Evolutionary conservation across 2,329 filamentous ascomycete genomes (phyloP).

Genomic region (Penicillium digitatum): DNA sequence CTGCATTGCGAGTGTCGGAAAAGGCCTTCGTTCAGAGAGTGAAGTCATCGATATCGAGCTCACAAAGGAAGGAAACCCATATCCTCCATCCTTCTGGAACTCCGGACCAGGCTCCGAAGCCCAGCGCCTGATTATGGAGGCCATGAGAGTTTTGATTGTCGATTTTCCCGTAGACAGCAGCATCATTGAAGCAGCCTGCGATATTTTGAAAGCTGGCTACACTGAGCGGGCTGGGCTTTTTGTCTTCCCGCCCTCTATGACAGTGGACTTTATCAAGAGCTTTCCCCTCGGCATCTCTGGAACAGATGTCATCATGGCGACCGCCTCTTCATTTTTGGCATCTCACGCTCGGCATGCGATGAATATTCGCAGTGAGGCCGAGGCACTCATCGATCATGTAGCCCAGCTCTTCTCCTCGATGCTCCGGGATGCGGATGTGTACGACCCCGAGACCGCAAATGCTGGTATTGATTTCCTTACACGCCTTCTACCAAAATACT

Average conservation of each 20-base stretch:
- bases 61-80: conserved; percentile 22
- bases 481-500: conserved; percentile 42
- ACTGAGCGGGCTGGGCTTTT: conserved; percentile 44
- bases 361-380: conserved; percentile 33
- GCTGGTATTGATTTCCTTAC: conserved; percentile 46
- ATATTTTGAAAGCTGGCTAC: conserved; percentile 46
- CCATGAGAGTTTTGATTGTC: conserved; percentile 39
- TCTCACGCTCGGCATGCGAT: conserved; percentile 39
- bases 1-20: conserved; percentile 43
- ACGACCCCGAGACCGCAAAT: conserved; percentile 44
- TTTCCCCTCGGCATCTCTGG: conserved; percentile 39
- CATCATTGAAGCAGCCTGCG: conserved; percentile 46
- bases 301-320: conserved; percentile 44
- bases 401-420: conserved; percentile 39
- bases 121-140: conserved; percentile 40
- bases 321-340: conserved; percentile 45
- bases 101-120: conserved; percentile 29
- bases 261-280: conserved; percentile 41
- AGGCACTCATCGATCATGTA: conserved; percentile 39
- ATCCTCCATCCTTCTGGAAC: conserved; percentile 40
- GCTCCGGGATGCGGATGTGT: conserved; percentile 32
- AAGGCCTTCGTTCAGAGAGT: conserved; percentile 37
- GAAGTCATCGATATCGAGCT: conserved; percentile 35
- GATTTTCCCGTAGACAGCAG: conserved; percentile 39
- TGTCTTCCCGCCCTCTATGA: conserved; percentile 42